Conservation (phyloP, 768 basidiomycete genomes). For the Mycena maculata region DNA sequence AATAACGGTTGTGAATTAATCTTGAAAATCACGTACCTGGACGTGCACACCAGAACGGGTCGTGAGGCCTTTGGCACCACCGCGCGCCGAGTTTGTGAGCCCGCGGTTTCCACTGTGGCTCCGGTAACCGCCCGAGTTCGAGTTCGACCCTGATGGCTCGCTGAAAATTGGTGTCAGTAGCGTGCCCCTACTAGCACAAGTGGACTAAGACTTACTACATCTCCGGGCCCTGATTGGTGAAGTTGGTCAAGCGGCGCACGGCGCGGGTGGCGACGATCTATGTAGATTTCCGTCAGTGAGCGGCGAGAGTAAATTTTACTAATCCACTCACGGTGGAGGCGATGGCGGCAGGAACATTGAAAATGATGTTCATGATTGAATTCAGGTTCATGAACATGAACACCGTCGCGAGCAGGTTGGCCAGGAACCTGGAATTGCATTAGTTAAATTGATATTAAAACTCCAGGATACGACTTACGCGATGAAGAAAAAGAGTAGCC, state of each 20-base stretch:
- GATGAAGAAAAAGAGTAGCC: conserved; percentile 80
- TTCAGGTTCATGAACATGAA: conserved; percentile 78
- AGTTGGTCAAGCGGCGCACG: conserved; percentile 69
- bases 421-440: conserved; percentile 59
- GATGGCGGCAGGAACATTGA: conserved; percentile 73
- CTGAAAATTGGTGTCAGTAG: conserved; percentile 21
- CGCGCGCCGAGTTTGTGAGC: conserved; percentile 37
- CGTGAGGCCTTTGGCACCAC: conserved; percentile 29
- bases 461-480: conserved; percentile 58
- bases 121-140: conserved; percentile 37
- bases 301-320: conserved; percentile 6
- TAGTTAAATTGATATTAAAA: neutral
- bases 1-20: neutral
- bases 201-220: conserved; percentile 52
- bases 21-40: conserved; percentile 46
- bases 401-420: conserved; percentile 58
- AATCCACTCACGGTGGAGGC: conserved; percentile 56
- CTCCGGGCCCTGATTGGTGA: conserved; percentile 54
- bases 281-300: conserved; percentile 30
- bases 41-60: conserved; percentile 55
- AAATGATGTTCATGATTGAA: conserved; percentile 72
- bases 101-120: conserved; percentile 40
- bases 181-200: neutral
- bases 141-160: conserved; percentile 41
- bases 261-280: conserved; percentile 69